Evolutionary conservation across 257 asterid species (phyloP), one percentile per base, ranked within the genome.

Genomic region (Solanum etuberosum): DNA sequence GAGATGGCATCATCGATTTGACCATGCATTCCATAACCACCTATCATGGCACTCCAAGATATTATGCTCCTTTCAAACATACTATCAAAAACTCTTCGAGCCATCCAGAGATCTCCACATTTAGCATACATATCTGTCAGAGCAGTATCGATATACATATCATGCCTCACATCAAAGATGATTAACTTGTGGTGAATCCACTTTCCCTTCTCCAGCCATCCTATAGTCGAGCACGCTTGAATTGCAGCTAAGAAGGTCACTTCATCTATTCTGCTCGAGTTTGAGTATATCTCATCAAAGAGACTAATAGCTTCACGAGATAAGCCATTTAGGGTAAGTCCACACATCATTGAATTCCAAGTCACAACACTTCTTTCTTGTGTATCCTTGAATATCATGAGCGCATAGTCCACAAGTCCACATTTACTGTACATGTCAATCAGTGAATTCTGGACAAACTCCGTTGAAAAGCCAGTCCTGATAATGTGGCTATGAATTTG

Each of bases 271-370:
- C 89, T 90, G 67, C 90, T 90, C 84, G 46, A 57, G 85, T 80
- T 90, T 3, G 89, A 73, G 61, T 86, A 90, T 95, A 96, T 92
- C 68, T 94, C 93, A 80, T 86, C 89, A 54, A 94, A 96, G 54
- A 96, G 95, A 23, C 84, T 31, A 3, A 95, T 88, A 65, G 97
- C 95, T 91, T 93, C 94, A 18, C 89, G 87, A 25, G 93, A 90
- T 90, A 87, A 91, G 31, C 98, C 98, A 63, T 95, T 95, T 74
- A 91, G 98, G 29, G 90, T 90, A 80, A 95, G 91, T 54, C 99
- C 98, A 86, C 95, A 94, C 87, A 96, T 92, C 94, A 96, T 92
- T 84, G 96, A 91, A 88, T 95, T 96, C 99, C 98, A 95, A 20
- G 96, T 87, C 23, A 95, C 93, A n/a, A 92, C 93, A 35, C 94